A percentile compares a stretch with the other conserved stretches of the same genome.
Conservation (phyloP, 257 asterid species). For the Schizonepeta tenuifolia region DNA sequence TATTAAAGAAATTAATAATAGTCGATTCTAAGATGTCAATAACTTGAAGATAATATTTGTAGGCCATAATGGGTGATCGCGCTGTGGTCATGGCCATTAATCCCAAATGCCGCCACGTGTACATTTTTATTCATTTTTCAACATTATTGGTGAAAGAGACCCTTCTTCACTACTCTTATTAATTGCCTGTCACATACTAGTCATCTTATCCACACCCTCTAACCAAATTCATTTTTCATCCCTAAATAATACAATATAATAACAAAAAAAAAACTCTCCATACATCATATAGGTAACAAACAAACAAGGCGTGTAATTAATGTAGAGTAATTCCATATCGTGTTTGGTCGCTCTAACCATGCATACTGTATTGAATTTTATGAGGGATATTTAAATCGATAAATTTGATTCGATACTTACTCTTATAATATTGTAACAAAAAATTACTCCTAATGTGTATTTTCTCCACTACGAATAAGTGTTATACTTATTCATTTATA, state of each 20-base stretch:
- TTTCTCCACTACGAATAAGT: too few species aligned
- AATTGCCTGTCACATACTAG: not conserved
- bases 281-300: not conserved
- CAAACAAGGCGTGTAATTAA: not conserved
- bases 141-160: constrained; percentile 29
- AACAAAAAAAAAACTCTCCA: not conserved
- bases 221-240: not conserved
- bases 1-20: not conserved
- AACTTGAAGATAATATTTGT: constrained; percentile 30
- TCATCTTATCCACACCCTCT: not conserved
- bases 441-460: too few species aligned
- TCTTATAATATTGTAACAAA: too few species aligned
- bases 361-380: too few species aligned
- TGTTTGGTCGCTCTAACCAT: too few species aligned
- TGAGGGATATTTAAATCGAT: too few species aligned
- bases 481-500: too few species aligned
- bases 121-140: constrained; percentile 13
- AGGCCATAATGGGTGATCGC: constrained; percentile 38
- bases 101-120: constrained; percentile 38
- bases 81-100: constrained; percentile 27
- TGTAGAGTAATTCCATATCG: not conserved
- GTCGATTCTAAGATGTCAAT: constrained; percentile 4
- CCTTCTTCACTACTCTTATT: not conserved
- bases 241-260: not conserved
- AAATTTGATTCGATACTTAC: too few species aligned